Evolutionary conservation across 1,284 basidiomycete genomes (phyloP).

Genomic region (Fistulinella cinereoalba): DNA sequence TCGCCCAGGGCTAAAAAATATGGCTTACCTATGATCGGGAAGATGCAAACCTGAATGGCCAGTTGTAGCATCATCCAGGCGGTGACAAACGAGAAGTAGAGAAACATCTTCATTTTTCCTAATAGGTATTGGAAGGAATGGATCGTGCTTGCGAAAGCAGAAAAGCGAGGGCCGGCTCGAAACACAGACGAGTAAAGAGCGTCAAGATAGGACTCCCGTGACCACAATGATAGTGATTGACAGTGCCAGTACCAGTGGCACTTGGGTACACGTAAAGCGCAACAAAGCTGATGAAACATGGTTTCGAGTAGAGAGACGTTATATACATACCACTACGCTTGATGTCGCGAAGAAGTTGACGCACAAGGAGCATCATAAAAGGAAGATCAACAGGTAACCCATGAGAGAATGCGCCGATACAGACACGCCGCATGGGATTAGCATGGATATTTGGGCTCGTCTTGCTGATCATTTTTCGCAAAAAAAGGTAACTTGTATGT

Average conservation of each 20-base stretch:
- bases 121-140: neutral
- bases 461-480: no score
- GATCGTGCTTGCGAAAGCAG: neutral
- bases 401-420: neutral
- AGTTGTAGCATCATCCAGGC: slow-evolving; percentile 3
- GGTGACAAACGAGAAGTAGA: slow-evolving; percentile 17
- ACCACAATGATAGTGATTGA: neutral
- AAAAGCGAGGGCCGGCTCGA: neutral
- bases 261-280: no score
- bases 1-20: neutral
- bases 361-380: neutral
- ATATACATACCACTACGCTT: neutral
- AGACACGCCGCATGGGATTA: neutral
- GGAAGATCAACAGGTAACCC: neutral
- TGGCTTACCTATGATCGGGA: slow-evolving; percentile 9
- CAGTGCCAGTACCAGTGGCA: no score
- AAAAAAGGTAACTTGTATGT: no score
- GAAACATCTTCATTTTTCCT: slow-evolving; percentile 17
- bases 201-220: neutral
- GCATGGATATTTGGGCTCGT: no score
- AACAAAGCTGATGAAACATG: neutral
- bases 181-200: neutral
- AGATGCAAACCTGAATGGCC: slow-evolving; percentile 6
- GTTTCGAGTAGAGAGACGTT: neutral
- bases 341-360: neutral